Evolutionary conservation across 495 filamentous ascomycete species (phyloP), one percentile per base, ranked within the genome.

Genomic region (Umbilicaria muhlenbergii): DNA sequence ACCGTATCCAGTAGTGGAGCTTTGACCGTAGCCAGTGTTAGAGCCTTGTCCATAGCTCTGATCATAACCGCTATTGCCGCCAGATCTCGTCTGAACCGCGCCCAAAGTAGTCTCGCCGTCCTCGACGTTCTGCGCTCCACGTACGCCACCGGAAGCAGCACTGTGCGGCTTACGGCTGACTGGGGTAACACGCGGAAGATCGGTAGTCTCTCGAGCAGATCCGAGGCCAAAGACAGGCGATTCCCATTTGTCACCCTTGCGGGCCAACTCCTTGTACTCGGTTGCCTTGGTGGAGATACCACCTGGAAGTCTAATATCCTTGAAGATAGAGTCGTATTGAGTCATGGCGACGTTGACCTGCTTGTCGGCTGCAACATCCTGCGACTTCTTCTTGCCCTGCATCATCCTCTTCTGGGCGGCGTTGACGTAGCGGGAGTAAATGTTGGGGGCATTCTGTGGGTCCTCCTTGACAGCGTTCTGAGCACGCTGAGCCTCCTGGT

Each of bases 201-300:
- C 71, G 32, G 61, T 66, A 12, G 83, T 81, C 64, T 81, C 76
- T 4, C 69, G 53, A 6, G 89, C 86, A n/a, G 62, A 68, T 41
- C 91, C 92, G 48, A 96, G 80, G 53, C 74, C 78, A 70, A 98
- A 98, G 54, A 98, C 77, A 28, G 92, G 86, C 24, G 81, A 89
- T 65, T 94, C 80, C 91, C 91, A 98, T 60, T 78, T 80, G 51
- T 95, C 81, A 39, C 92, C 91, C 70, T 86, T 86, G 42, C 67
- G 65, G 12, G 91, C 84, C 34, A 94, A 68, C 36, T 95, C 78
- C 60, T 78, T 86, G 69, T 89, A 96, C 61, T 94, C 83, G 42
- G 89, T 93, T 15, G 91, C 89, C 74, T 94, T 95, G 65, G 74
- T 81, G 43, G 82, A 86, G 59, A 94, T 88, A 46, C 87, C 87